Conservation (phyloP, 1,284 basidiomycete species). For the Xerocomus tenax region DNA sequence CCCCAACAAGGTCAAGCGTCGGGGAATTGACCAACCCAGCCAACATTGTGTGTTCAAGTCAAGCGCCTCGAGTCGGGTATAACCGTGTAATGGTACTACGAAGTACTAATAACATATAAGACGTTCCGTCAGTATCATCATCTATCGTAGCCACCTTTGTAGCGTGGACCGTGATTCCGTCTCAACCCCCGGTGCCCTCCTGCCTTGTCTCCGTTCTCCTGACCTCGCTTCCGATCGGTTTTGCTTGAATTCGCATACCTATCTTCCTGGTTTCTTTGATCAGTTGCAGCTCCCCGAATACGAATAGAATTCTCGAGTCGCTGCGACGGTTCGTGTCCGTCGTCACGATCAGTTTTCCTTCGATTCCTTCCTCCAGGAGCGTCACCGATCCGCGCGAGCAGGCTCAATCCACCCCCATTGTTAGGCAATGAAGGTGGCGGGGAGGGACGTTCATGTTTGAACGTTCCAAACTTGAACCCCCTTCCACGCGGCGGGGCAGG, state of each 20-base stretch:
- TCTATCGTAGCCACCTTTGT: slow-evolving; percentile 47
- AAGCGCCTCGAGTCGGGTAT: neutral
- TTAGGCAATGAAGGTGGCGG: slow-evolving; percentile 6
- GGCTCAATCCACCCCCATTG: slow-evolving; percentile 14
- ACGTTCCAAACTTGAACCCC: slow-evolving; percentile 35
- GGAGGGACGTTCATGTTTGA: slow-evolving; percentile 21
- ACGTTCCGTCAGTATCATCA: slow-evolving; percentile 16
- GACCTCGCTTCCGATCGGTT: slow-evolving; percentile 16
- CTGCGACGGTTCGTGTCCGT: slow-evolving; percentile 8
- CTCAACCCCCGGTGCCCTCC: slow-evolving; percentile 15
- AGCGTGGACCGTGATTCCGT: slow-evolving; percentile 29
- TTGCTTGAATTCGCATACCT: slow-evolving; percentile 10
- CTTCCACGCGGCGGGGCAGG: slow-evolving; percentile 15
- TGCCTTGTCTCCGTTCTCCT: slow-evolving; percentile 21
- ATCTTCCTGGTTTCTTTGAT: slow-evolving; percentile 15
- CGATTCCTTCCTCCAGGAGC: slow-evolving; percentile 10
- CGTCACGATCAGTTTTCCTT: slow-evolving; percentile 7
- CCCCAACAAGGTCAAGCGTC: neutral
- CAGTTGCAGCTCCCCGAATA: slow-evolving; percentile 28
- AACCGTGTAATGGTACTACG: neutral
- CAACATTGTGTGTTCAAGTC: slow-evolving; percentile 17
- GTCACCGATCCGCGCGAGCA: slow-evolving; percentile 28
- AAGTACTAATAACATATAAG: too few species aligned
- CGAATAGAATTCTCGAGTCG: slow-evolving; percentile 15
- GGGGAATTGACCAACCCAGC: slow-evolving; percentile 22